Evolutionary conservation across 345 rosid species (phyloP).

Genomic region (Linum usitatissimum): DNA sequence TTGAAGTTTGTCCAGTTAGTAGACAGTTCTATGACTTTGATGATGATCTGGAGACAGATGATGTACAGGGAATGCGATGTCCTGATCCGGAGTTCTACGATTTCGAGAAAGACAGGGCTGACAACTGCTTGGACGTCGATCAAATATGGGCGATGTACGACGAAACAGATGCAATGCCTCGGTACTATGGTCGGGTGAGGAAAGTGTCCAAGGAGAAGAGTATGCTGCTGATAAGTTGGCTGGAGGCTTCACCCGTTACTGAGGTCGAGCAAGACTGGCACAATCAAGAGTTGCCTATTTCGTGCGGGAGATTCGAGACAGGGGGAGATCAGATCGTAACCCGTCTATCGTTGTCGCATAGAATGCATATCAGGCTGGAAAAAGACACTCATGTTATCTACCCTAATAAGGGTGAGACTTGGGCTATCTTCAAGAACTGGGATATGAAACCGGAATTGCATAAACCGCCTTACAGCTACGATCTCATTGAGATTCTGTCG

Average conservation of each 20-base stretch:
- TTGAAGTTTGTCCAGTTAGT: slow-evolving; percentile 2
- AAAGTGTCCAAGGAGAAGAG: slow-evolving; percentile 46
- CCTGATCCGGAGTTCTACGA: slow-evolving; percentile 72
- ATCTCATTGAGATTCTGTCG: slow-evolving; percentile 57
- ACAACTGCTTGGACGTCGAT: slow-evolving; percentile 43
- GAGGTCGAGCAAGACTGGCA: slow-evolving; percentile 28
- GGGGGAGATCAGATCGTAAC: slow-evolving; percentile 33
- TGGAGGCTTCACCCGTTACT: slow-evolving; percentile 39
- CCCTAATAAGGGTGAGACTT: slow-evolving; percentile 70
- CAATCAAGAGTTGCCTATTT: slow-evolving; percentile 40
- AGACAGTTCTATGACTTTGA: slow-evolving; percentile 16
- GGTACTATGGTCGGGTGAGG: slow-evolving; percentile 49
- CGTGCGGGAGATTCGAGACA: slow-evolving; percentile 46
- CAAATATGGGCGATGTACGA: slow-evolving; percentile 89
- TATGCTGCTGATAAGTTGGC: slow-evolving; percentile 66
- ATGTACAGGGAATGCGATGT: slow-evolving; percentile 4
- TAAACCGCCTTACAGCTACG: slow-evolving; percentile 36
- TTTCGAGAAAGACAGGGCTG: slow-evolving; percentile 40
- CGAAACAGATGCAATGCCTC: slow-evolving; percentile 66
- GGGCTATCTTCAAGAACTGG: slow-evolving; percentile 85
- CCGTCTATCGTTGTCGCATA: slow-evolving; percentile 45
- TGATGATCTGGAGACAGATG: neutral
- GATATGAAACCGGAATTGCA: slow-evolving; percentile 38
- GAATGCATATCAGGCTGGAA: slow-evolving; percentile 13
- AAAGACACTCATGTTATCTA: slow-evolving; percentile 26